A percentile compares a stretch with the other conserved stretches of the same genome.
phyloP scores from a whole-genome alignment of 116 monocot species.

The Papilionanthe hybrid region DNA sequence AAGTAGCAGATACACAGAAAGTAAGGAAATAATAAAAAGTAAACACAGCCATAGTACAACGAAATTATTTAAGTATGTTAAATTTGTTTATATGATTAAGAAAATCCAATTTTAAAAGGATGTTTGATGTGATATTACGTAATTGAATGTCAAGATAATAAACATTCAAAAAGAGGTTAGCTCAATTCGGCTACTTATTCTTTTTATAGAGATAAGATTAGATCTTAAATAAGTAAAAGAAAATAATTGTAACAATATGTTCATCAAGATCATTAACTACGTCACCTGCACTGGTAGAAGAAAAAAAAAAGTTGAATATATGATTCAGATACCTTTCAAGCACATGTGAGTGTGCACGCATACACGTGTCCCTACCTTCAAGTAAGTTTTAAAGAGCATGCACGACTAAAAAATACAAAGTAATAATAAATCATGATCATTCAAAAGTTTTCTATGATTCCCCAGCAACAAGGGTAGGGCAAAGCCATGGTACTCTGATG shows the following conservation, averaged over 20 bases:
- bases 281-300: background rate
- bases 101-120: background rate
- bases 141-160: background rate
- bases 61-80: background rate
- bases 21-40: background rate
- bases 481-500: no score
- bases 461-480: no score
- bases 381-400: no score
- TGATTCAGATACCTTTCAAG: no score
- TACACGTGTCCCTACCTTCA: no score
- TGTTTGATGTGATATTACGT: background rate
- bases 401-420: no score
- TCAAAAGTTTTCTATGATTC: no score
- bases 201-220: background rate
- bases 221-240: background rate
- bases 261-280: background rate
- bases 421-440: no score
- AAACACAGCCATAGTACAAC: background rate
- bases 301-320: no score
- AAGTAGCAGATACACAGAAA: background rate
- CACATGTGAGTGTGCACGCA: no score
- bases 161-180: background rate
- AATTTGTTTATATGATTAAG: background rate
- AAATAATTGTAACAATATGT: background rate
- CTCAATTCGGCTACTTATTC: background rate